These are phyloP conservation scores for Colletotrichum zoysiae DNA, from an alignment of 2,329 filamentous ascomycete species.

Conservation along the genomic window DNA sequence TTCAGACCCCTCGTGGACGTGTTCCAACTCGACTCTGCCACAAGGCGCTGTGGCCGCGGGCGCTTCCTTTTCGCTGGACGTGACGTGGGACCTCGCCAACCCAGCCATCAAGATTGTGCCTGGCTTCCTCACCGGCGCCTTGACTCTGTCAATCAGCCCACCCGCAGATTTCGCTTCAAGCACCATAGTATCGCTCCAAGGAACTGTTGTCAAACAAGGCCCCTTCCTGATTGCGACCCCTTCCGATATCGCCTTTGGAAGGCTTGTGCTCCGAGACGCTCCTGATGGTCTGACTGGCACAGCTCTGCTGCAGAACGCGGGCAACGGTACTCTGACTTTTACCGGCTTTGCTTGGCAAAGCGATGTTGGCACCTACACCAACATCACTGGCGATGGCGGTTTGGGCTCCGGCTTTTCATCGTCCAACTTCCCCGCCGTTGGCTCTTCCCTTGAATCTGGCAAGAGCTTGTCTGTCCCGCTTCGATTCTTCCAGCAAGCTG, in stretches of 20 bases:
- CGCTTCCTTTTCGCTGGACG: constrained; percentile 54
- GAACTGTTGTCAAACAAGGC: constrained; percentile 52
- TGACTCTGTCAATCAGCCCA: constrained; percentile 54
- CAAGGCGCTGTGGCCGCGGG: constrained; percentile 51
- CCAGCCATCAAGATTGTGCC: constrained; percentile 48
- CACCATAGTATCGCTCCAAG: constrained; percentile 54
- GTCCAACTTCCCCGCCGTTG: constrained; percentile 48
- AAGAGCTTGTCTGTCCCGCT: constrained; percentile 49
- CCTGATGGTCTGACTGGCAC: constrained; percentile 40
- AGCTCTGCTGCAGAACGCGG: constrained; percentile 54
- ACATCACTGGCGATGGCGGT: constrained; percentile 48
- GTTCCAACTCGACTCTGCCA: constrained; percentile 54
- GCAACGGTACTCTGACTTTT: constrained; percentile 52
- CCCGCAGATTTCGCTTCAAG: constrained; percentile 52
- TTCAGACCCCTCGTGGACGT: constrained; percentile 52
- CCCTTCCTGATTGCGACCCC: constrained; percentile 54
- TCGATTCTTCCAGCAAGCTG: constrained; percentile 49
- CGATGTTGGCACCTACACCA: constrained; percentile 47
- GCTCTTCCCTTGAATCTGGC: constrained; percentile 48
- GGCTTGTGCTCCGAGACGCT: constrained; percentile 52
- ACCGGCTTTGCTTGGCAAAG: constrained; percentile 51
- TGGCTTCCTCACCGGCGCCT: constrained; percentile 52
- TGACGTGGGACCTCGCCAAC: constrained; percentile 54
- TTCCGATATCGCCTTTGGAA: constrained; percentile 54
- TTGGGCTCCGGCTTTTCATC: constrained; percentile 51